Conservation (phyloP, 805 yeast species). For the Schwanniomyces vanrijiae region DNA sequence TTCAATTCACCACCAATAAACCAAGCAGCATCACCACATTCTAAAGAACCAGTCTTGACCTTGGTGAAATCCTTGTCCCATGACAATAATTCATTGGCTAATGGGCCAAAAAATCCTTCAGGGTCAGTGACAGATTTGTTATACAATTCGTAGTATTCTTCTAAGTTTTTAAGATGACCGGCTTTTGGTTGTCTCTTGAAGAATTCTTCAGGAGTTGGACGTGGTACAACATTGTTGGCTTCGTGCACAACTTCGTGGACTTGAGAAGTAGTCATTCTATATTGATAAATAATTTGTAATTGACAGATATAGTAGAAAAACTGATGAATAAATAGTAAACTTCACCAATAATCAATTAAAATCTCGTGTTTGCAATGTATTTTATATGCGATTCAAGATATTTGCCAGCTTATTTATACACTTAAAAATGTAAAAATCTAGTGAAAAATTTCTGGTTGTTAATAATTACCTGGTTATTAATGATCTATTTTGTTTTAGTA, state of each 20-base stretch:
- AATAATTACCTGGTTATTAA: neutral
- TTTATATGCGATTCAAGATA: neutral
- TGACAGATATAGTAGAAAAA: neutral
- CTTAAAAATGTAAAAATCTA: neutral
- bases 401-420: neutral
- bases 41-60: conserved; percentile 64
- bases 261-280: conserved; percentile 23
- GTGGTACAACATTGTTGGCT: conserved; percentile 51
- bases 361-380: neutral
- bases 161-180: conserved; percentile 61
- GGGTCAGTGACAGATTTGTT: conserved; percentile 78
- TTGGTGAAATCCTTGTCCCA: conserved; percentile 80
- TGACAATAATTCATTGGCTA: conserved; percentile 67
- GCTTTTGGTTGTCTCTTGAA: conserved; percentile 58
- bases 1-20: conserved; percentile 77
- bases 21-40: conserved; percentile 62
- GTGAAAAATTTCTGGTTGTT: neutral
- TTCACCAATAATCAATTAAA: neutral
- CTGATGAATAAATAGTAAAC: neutral
- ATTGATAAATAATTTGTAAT: neutral
- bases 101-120: conserved; percentile 71
- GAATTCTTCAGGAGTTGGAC: conserved; percentile 55
- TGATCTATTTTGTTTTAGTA: neutral
- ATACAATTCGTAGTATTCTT: conserved; percentile 70
- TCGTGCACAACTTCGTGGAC: conserved; percentile 57